Evolutionary conservation across 306 rosid species (phyloP).

Genomic region (Vachellia pachyceras): DNA sequence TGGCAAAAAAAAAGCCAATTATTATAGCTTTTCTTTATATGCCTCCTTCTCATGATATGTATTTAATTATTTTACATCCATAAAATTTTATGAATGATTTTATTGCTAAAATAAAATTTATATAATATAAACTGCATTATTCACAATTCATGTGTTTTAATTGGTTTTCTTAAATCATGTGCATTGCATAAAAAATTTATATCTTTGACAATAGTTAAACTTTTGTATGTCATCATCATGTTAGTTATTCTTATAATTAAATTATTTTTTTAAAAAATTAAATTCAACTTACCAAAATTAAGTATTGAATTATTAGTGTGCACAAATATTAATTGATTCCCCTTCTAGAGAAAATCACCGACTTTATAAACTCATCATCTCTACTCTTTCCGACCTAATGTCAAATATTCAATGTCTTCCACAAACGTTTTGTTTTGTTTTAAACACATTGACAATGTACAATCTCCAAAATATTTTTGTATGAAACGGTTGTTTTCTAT

Average conservation of each 20-base stretch:
- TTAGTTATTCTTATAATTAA: not conserved
- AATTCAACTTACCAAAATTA: not conserved
- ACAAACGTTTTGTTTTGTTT: not conserved
- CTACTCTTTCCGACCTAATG: not conserved
- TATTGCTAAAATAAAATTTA: not conserved
- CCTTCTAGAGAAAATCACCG: not conserved
- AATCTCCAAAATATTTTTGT: too few relatives aligned
- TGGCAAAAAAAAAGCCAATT: too few relatives aligned
- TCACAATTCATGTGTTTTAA: not conserved
- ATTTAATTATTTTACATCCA: too few relatives aligned
- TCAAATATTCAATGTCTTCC: not conserved
- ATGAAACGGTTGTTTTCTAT: too few relatives aligned
- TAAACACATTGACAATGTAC: not conserved
- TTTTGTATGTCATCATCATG: not conserved
- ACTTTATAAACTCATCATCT: not conserved
- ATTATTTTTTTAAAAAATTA: not conserved
- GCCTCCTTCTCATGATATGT: not conserved
- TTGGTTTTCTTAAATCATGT: not conserved
- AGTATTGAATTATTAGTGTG: not conserved
- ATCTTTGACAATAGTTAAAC: not conserved
- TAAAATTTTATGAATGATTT: too few relatives aligned
- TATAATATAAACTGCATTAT: not conserved
- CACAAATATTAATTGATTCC: constrained; percentile 9
- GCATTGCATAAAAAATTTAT: not conserved
- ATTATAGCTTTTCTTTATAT: not conserved